A percentile compares a stretch with the other conserved stretches of the same genome.
Conservation (phyloP, 805 yeast genomes). For the Starmerella ratchasimensis region DNA sequence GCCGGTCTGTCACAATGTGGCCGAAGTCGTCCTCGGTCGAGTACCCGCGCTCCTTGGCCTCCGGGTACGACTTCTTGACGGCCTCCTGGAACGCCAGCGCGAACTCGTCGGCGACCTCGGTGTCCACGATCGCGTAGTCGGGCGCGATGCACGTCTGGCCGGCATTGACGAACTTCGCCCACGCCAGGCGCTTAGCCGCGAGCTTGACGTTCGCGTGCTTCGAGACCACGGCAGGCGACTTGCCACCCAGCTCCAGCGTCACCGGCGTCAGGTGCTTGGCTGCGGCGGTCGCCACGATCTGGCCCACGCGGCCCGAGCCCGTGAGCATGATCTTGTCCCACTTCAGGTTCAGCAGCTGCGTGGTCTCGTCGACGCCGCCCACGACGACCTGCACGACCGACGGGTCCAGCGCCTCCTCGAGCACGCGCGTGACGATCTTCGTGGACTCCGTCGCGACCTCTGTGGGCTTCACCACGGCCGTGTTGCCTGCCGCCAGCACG, state of each 20-base stretch:
- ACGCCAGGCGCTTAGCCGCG: slow-evolving; percentile 49
- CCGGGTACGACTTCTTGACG: slow-evolving; percentile 35
- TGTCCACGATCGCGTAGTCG: slow-evolving; percentile 66
- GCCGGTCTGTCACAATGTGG: slow-evolving; percentile 45
- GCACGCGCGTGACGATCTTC: slow-evolving; percentile 39
- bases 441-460: slow-evolving; percentile 59
- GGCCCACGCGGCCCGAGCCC: slow-evolving; percentile 67
- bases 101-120: slow-evolving; percentile 40
- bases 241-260: slow-evolving; percentile 80
- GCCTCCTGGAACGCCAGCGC: slow-evolving; percentile 31
- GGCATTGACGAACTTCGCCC: slow-evolving; percentile 67
- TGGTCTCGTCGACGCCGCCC: slow-evolving; percentile 59
- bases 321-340: slow-evolving; percentile 80
- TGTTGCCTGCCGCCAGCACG: slow-evolving; percentile 77
- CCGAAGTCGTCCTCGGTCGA: slow-evolving; percentile 31
- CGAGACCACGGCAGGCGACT: slow-evolving; percentile 69
- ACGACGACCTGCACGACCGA: slow-evolving; percentile 49
- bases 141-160: slow-evolving; percentile 91
- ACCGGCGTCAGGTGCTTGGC: slow-evolving; percentile 75
- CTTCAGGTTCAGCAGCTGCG: slow-evolving; percentile 45
- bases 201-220: slow-evolving; percentile 29
- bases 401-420: slow-evolving; percentile 41
- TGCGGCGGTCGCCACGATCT: slow-evolving; percentile 62
- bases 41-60: slow-evolving; percentile 19
- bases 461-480: slow-evolving; percentile 61